Conservation (phyloP, 2,329 filamentous ascomycete genomes). For the Trichothecium roseum region DNA sequence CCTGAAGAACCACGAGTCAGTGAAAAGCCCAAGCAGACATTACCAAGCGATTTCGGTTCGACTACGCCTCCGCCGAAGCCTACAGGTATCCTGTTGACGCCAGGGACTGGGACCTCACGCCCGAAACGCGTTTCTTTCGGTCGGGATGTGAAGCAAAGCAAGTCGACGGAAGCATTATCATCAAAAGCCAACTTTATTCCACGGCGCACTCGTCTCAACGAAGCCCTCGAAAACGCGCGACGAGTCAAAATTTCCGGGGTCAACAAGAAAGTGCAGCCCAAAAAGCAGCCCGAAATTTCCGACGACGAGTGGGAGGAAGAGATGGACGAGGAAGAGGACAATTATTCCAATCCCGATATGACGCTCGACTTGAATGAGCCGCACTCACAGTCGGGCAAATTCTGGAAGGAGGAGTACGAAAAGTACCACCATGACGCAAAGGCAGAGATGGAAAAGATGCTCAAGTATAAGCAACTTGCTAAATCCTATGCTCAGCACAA, state of each 20-base stretch:
- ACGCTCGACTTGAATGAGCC: slow-evolving; percentile 65
- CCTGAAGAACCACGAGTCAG: slow-evolving; percentile 19
- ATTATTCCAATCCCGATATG: slow-evolving; percentile 44
- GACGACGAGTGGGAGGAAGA: slow-evolving; percentile 44
- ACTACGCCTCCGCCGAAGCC: slow-evolving; percentile 41
- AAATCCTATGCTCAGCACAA: slow-evolving; percentile 73
- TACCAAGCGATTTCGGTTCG: slow-evolving; percentile 15
- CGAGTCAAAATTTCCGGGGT: slow-evolving; percentile 11
- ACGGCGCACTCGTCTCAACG: slow-evolving; percentile 33
- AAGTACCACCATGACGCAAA: slow-evolving; percentile 63
- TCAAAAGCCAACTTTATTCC: neutral
- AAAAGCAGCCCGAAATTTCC: slow-evolving; percentile 10
- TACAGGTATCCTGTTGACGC: slow-evolving; percentile 52
- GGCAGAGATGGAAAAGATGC: slow-evolving; percentile 64
- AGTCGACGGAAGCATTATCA: slow-evolving; percentile 15
- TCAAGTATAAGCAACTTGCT: slow-evolving; percentile 69
- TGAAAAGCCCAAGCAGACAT: slow-evolving; percentile 13
- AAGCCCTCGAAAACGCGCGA: slow-evolving; percentile 33
- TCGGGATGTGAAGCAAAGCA: slow-evolving; percentile 39
- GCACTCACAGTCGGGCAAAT: slow-evolving; percentile 63
- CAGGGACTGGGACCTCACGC: slow-evolving; percentile 48
- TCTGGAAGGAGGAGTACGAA: slow-evolving; percentile 72
- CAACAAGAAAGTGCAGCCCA: slow-evolving; percentile 7
- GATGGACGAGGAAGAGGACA: slow-evolving; percentile 32
- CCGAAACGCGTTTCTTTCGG: slow-evolving; percentile 58